phyloP scores from a whole-genome alignment of 1,284 basidiomycete species.

The Puccinia polysora region DNA sequence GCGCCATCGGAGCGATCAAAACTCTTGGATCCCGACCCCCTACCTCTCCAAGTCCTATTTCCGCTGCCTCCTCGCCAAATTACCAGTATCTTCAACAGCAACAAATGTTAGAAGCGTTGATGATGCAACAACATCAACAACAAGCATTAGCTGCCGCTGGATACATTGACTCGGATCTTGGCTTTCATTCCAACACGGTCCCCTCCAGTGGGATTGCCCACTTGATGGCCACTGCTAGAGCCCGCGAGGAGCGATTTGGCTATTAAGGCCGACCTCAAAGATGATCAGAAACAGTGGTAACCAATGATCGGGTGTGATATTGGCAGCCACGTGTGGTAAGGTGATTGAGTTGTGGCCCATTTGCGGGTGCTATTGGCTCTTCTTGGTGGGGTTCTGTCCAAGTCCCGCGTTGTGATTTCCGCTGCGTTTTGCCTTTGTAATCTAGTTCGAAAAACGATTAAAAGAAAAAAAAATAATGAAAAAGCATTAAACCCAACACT shows the following conservation, averaged over 20 bases:
- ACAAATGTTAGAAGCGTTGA: conserved; percentile 31
- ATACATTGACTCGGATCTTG: conserved; percentile 9
- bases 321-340: too few relatives aligned
- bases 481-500: too few relatives aligned
- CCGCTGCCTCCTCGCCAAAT: neutral
- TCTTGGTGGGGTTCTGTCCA: too few relatives aligned
- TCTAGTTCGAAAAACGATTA: too few relatives aligned
- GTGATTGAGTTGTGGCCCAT: too few relatives aligned
- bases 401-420: too few relatives aligned
- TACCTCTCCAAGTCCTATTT: neutral
- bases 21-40: conserved; percentile 22
- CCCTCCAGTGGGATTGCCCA: conserved; percentile 22
- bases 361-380: too few relatives aligned
- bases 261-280: conserved; percentile 13
- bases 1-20: conserved; percentile 37
- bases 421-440: too few relatives aligned
- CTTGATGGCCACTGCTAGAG: conserved; percentile 32
- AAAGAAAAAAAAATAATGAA: too few relatives aligned
- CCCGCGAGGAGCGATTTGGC: conserved; percentile 38
- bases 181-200: conserved; percentile 11
- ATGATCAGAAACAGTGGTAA: too few relatives aligned
- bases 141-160: conserved; percentile 20
- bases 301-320: too few relatives aligned
- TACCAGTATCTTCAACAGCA: conserved; percentile 23
- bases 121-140: conserved; percentile 32